Base-by-base conservation (phyloP, 768 basidiomycete genomes). In the Hygrophoropsis aurantiaca region DNA sequence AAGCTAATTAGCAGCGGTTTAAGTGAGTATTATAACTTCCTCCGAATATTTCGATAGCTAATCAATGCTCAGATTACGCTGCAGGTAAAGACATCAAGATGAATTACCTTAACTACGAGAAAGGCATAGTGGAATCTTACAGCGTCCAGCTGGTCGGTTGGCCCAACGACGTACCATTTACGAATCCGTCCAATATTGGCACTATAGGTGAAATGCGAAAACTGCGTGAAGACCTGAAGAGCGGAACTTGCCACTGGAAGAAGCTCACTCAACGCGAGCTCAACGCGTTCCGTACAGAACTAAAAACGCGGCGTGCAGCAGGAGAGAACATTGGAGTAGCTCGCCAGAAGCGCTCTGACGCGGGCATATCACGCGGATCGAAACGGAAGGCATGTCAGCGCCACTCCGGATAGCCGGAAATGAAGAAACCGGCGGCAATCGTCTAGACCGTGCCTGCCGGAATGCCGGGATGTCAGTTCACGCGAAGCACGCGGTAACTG, bases 41-140 rank as follows among this genome's bases (percentile, higher is more conserved):
- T 30, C 27, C 27, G 6, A 7, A 7, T 6, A 7, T 6, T 30
- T 30, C 6, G 6, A 13, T 13, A 13, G n/a, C 13, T 13, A 6
- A 30, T 30, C 13, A 13, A 30, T 13, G 6, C 7, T 30, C 27
- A 30, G 27, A 30, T 6, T 6, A 6, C 27, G 13, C 13, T 13
- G 13, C 27, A 13, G 27, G 27, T 13, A 30, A 13, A 13, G 6
- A 6, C 7, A 37, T 41, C 1, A 27, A 13, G 2, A 57, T 59
- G 58, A 53, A 53, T 30, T 57, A 55, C 40, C 40, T 21, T 1
- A 50, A 44, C 40, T 59, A 59, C 21, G 26, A 54, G 32, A 47
- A 18, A 3, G 3, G 46, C 3, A 45, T 58, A 18, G 42, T 59
- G 4, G n/a, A 34, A n/a, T 47, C 43, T 4, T 38, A 54, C 23